Evolutionary conservation across 768 basidiomycete genomes (phyloP).

Genomic region (Scleroderma citrinum): DNA sequence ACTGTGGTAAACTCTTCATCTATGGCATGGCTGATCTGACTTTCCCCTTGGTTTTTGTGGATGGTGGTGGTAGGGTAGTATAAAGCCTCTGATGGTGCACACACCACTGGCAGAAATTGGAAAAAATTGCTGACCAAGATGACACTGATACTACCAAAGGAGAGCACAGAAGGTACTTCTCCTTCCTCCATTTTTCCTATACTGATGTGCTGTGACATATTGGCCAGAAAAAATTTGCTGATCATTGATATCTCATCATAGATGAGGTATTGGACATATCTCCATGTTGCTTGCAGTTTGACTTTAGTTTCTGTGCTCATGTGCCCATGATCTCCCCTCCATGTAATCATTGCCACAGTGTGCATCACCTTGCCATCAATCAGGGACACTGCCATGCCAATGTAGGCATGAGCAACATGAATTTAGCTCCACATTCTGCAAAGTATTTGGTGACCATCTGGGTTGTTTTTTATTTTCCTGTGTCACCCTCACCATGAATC

Average conservation of each 20-base stretch:
- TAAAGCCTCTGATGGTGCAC: slow-evolving; percentile 4
- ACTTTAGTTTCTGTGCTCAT: neutral
- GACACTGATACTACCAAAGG: slow-evolving; percentile 36
- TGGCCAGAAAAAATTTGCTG: slow-evolving; percentile 16
- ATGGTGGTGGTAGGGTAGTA: slow-evolving; percentile 7
- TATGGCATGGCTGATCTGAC: too few species aligned
- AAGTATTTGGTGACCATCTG: slow-evolving; percentile 34
- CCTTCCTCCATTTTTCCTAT: slow-evolving; percentile 10
- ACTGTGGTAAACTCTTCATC: too few species aligned
- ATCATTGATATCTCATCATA: slow-evolving; percentile 38
- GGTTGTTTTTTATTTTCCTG: slow-evolving; percentile 39
- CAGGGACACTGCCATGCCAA: slow-evolving; percentile 36
- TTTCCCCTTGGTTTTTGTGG: too few species aligned
- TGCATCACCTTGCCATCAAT: slow-evolving; percentile 35
- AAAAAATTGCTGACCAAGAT: slow-evolving; percentile 39
- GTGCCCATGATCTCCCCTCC: neutral
- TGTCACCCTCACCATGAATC: slow-evolving; percentile 37
- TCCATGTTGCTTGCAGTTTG: neutral
- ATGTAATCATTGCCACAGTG: slow-evolving; percentile 19
- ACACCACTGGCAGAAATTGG: slow-evolving; percentile 14
- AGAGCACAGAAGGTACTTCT: neutral
- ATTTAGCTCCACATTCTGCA: neutral
- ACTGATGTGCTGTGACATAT: slow-evolving; percentile 12
- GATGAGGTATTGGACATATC: slow-evolving; percentile 15
- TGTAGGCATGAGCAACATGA: slow-evolving; percentile 32